These are phyloP conservation scores for Haplosporangium sp. DNA, from an alignment of 371 early-diverging fungal species.

Conservation along the genomic window DNA sequence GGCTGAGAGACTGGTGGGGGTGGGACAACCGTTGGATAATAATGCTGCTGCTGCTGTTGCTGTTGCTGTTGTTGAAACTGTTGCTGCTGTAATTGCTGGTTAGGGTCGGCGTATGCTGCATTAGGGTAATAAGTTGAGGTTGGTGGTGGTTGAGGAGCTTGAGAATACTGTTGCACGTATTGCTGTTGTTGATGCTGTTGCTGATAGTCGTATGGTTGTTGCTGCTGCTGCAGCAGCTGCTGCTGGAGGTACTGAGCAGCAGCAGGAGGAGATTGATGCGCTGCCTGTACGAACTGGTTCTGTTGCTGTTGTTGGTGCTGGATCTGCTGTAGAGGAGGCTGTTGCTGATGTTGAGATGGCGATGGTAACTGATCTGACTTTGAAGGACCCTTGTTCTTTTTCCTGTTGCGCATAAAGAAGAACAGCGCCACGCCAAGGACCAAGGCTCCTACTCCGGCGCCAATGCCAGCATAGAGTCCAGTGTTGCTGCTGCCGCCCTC, in stretches of 20 bases:
- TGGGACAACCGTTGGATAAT: slow-evolving; percentile 18
- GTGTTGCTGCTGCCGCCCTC: slow-evolving; percentile 17
- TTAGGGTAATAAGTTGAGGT: slow-evolving; percentile 10
- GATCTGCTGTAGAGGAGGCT: not conserved
- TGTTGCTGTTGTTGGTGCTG: slow-evolving; percentile 18
- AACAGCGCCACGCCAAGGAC: slow-evolving; percentile 23
- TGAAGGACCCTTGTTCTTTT: not conserved
- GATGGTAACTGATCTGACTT: not conserved
- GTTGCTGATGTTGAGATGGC: slow-evolving; percentile 13
- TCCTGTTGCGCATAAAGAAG: slow-evolving; percentile 26
- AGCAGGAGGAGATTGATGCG: slow-evolving; percentile 2
- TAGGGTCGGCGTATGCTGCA: slow-evolving; percentile 15
- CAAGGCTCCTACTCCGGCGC: slow-evolving; percentile 27
- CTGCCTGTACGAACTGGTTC: slow-evolving; percentile 5
- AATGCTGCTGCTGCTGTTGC: slow-evolving; percentile 11
- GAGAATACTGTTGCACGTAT: slow-evolving; percentile 11
- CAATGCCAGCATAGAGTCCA: slow-evolving; percentile 46
- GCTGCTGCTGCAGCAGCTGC: slow-evolving; percentile 22
- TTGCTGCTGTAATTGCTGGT: slow-evolving; percentile 12
- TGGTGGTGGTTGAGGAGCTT: slow-evolving; percentile 7
- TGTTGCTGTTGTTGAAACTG: slow-evolving; percentile 1
- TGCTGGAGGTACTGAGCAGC: slow-evolving; percentile 8
- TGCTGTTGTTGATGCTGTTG: slow-evolving; percentile 11
- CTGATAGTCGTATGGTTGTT: slow-evolving; percentile 6
- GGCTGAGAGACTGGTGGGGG: slow-evolving; percentile 3